phyloP scores from a whole-genome alignment of 75 land plant genomes.

The Isoetes taiwanensis region DNA sequence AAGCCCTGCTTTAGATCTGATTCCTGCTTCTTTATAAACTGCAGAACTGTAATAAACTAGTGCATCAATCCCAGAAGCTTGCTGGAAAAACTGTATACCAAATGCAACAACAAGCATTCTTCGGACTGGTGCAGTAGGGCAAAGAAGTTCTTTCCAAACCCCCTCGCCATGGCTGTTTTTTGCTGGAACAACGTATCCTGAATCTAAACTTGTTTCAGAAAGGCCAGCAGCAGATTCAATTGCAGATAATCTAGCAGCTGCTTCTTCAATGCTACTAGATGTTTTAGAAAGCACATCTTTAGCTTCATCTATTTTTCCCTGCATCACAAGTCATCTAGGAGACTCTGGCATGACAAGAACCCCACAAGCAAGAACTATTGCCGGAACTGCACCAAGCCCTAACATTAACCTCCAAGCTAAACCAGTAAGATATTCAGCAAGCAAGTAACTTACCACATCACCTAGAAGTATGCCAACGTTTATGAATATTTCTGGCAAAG shows the following conservation, averaged over 20 bases:
- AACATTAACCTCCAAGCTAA: constrained; percentile 63
- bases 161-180: constrained; percentile 15
- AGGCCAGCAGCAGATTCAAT: neutral
- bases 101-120: constrained; percentile 24
- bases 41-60: constrained; percentile 42
- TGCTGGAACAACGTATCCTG: neutral
- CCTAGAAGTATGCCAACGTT: constrained; percentile 59
- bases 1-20: neutral
- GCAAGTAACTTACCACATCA: constrained; percentile 43
- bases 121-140: constrained; percentile 28
- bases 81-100: constrained; percentile 51
- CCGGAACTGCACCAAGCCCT: constrained; percentile 56
- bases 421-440: constrained; percentile 32
- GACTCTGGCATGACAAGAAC: constrained; percentile 47
- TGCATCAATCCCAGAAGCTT: constrained; percentile 42
- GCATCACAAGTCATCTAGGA: constrained; percentile 62
- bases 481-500: constrained; percentile 62
- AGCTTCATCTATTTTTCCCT: constrained; percentile 47
- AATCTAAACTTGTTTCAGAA: neutral
- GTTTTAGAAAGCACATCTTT: constrained; percentile 36
- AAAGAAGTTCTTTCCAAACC: constrained; percentile 33
- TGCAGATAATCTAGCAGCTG: constrained; percentile 13
- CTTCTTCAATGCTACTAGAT: constrained; percentile 15
- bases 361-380: constrained; percentile 43
- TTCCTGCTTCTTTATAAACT: constrained; percentile 27